phyloP scores from a whole-genome alignment of 345 rosid species.

The Euphorbia pulcherrima region DNA sequence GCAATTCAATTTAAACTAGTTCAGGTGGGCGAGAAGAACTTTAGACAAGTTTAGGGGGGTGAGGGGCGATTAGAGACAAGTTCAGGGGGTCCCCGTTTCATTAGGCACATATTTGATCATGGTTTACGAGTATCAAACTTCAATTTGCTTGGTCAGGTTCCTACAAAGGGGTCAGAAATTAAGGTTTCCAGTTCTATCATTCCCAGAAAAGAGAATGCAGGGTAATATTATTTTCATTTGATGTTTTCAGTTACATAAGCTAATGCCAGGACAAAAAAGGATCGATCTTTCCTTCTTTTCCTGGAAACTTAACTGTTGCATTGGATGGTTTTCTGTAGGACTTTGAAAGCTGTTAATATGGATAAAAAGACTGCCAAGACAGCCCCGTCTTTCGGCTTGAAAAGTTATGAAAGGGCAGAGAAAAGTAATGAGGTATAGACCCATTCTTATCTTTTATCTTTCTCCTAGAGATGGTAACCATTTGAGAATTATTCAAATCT shows the following conservation, averaged over 20 bases:
- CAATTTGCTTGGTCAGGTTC: constrained; percentile 32
- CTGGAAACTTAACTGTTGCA: constrained; percentile 8
- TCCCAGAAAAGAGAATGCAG: constrained; percentile 47
- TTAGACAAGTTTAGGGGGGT: too few species aligned
- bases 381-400: constrained; percentile 39
- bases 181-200: constrained; percentile 35
- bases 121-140: not conserved
- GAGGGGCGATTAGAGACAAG: too few species aligned
- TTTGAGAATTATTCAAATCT: constrained; percentile 8
- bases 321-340: constrained; percentile 29
- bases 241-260: constrained; percentile 1
- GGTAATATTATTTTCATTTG: constrained; percentile 56
- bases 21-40: too few species aligned
- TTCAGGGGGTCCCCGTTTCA: too few species aligned
- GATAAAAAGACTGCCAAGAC: constrained; percentile 47
- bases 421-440: constrained; percentile 43
- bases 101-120: not conserved
- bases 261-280: constrained; percentile 1
- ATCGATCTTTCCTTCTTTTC: not conserved
- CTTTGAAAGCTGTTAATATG: constrained; percentile 29
- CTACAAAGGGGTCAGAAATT: constrained; percentile 36
- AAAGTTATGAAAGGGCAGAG: constrained; percentile 33
- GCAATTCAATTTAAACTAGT: too few species aligned
- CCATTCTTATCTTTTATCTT: not conserved
- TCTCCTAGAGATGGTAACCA: not conserved